Evolutionary conservation across 768 basidiomycete genomes (phyloP), one percentile per base, ranked within the genome.

Genomic region (Lyophyllum shimeji): DNA sequence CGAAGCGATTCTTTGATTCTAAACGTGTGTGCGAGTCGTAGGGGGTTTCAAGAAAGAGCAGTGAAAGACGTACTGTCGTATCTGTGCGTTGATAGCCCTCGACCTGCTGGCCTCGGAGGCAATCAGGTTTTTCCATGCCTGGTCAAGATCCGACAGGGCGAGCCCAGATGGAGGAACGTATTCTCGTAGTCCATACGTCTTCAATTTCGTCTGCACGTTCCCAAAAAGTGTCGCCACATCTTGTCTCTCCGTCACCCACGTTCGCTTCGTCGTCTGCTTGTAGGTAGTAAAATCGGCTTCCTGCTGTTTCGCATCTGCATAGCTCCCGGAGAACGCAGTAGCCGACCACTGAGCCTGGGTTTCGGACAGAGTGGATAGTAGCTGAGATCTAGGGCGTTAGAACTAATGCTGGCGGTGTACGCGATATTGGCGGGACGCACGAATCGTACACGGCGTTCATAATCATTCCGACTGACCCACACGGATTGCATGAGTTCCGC

Each of bases 401-500:
- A 50, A 31, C 13, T 43, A 7, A 27, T 17, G 29, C 27, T 17
- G 21, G 24, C 15, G 29, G 13, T 34, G 31, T 21, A 25, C 18
- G 15, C n/a, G 1, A 48, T 23, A 37, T 49, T 31, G 17, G 52
- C 42, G 39, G 51, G 24, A 31, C 69, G 80, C 63, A 93, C 91
- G 39, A 83, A 75, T 47, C 82, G 80, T 50, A 89, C 86, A 31
- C 96, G 89, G 18, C 89, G 82, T 67, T 98, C 95, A 65, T 98
- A 99, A 69, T 98, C 95, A 63, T 95, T 95, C 60, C 83, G 80
- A 47, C 85, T 86, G 2, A 85, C 67, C 93, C 95, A 95, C 9
- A 95, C 87, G 2, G 90, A 92, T 64, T 90, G 92, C 89, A 97
- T 93, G 51, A 96, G 82, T 61, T 97, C 93, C 0, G 93, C 94